Evolutionary conservation across 2,329 filamentous ascomycete genomes (phyloP).

Genomic region (Epichloe sibirici): DNA sequence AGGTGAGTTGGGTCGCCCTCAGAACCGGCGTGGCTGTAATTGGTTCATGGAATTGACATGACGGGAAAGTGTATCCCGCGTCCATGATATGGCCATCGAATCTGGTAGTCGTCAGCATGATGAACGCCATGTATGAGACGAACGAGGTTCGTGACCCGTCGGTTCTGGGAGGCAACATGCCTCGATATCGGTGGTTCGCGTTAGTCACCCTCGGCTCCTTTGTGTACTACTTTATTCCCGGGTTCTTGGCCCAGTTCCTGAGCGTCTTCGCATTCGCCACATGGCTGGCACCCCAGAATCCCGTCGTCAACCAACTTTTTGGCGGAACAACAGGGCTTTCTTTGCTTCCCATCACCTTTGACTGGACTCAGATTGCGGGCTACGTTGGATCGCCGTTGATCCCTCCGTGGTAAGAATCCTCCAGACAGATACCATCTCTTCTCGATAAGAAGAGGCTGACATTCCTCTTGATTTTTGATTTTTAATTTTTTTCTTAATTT

Average conservation of each 20-base stretch:
- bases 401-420: constrained; percentile 46
- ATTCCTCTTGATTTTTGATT: background rate
- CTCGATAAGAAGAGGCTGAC: too few species aligned
- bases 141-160: constrained; percentile 36
- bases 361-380: constrained; percentile 63
- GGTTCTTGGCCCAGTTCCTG: constrained; percentile 55
- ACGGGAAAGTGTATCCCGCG: constrained; percentile 42
- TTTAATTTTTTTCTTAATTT: background rate
- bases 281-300: constrained; percentile 58
- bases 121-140: constrained; percentile 61
- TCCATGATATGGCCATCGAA: constrained; percentile 66
- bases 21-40: too few species aligned
- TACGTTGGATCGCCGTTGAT: constrained; percentile 58
- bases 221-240: constrained; percentile 57
- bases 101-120: constrained; percentile 52
- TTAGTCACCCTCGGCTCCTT: constrained; percentile 46
- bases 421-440: too few species aligned
- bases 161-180: constrained; percentile 50
- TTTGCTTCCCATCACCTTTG: constrained; percentile 60
- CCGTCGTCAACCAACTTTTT: constrained; percentile 60
- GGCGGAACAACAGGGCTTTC: constrained; percentile 57
- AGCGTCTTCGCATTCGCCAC: constrained; percentile 61
- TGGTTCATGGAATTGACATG: background rate
- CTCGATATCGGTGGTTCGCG: constrained; percentile 53
- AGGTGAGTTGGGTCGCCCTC: constrained; percentile 23